A percentile compares a stretch with the other conserved stretches of the same genome.
These are phyloP conservation scores for Atractiella rhizophila DNA, from an alignment of 768 basidiomycete species.

Conservation along the genomic window DNA sequence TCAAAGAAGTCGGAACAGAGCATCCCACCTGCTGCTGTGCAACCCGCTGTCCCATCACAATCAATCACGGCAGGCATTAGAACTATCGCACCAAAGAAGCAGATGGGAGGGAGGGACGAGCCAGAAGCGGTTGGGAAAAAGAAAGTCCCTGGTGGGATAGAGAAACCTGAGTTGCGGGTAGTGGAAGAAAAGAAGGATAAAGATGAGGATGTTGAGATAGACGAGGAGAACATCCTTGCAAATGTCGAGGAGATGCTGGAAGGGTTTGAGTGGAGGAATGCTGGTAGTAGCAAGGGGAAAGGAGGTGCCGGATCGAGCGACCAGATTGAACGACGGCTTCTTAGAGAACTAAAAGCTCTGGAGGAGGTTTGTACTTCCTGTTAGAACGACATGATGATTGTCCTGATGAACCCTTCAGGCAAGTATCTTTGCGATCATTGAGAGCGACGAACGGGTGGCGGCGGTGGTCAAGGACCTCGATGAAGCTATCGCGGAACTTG, in stretches of 20 bases:
- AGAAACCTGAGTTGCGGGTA: too few relatives aligned
- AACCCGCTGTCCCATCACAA: too few relatives aligned
- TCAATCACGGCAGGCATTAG: too few relatives aligned
- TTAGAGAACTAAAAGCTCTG: too few relatives aligned
- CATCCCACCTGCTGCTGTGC: too few relatives aligned
- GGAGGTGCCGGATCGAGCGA: slow-evolving; percentile 1
- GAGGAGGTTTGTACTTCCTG: slow-evolving; percentile 18
- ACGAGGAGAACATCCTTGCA: slow-evolving; percentile 51
- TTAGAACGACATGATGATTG: slow-evolving; percentile 29
- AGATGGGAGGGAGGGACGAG: too few relatives aligned
- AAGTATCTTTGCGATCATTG: slow-evolving; percentile 73
- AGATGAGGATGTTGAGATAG: slow-evolving; percentile 28
- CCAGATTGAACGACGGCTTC: neutral
- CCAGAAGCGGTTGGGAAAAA: too few relatives aligned
- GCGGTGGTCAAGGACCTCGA: slow-evolving; percentile 70
- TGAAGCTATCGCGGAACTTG: slow-evolving; percentile 62
- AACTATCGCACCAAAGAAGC: too few relatives aligned
- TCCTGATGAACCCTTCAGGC: slow-evolving; percentile 58
- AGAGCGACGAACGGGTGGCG: slow-evolving; percentile 72
- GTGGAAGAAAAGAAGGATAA: too few relatives aligned
- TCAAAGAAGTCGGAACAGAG: too few relatives aligned
- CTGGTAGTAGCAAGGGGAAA: neutral
- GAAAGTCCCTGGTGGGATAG: too few relatives aligned
- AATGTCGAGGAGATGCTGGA: slow-evolving; percentile 98
- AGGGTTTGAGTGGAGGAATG: slow-evolving; percentile 73